Evolutionary conservation across 257 asterid genomes (phyloP).

Genomic region (Gardenia jasminoides): DNA sequence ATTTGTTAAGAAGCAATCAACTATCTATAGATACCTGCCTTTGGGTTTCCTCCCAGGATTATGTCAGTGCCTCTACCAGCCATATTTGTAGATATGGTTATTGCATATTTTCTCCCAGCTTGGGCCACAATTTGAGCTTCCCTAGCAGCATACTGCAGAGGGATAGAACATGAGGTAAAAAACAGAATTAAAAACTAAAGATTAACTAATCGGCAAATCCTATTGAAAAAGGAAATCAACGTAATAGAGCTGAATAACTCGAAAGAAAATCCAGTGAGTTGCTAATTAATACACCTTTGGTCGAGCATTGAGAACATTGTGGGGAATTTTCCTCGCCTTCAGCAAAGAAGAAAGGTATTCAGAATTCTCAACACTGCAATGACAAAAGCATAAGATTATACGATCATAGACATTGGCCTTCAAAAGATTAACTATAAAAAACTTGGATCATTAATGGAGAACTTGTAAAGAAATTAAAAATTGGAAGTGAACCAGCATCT

Average conservation of each 20-base stretch:
- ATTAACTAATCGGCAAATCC: no score
- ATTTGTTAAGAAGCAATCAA: constrained; percentile 1
- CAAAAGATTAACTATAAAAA: background rate
- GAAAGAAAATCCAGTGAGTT: constrained; percentile 13
- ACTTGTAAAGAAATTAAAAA: background rate
- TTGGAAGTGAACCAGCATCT: background rate
- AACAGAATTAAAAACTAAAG: background rate
- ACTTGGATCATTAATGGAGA: background rate
- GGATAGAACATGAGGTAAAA: constrained; percentile 4
- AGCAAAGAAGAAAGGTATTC: constrained; percentile 75
- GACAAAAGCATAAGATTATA: constrained; percentile 17
- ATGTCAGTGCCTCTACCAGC: constrained; percentile 99
- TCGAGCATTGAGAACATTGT: constrained; percentile 95
- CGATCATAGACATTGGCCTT: background rate
- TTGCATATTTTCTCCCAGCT: constrained; percentile 94
- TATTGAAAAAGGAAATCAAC: constrained; percentile 4
- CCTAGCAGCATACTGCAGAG: constrained; percentile 90
- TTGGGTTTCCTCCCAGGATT: constrained; percentile 98
- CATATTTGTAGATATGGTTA: constrained; percentile 96
- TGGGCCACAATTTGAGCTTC: constrained; percentile 98
- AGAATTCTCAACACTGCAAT: constrained; percentile 93
- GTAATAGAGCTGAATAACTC: constrained; percentile 4
- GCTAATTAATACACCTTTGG: constrained; percentile 65
- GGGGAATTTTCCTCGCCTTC: constrained; percentile 73
- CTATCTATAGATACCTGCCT: constrained; percentile 44